Conservation (phyloP, 768 basidiomycete species). For the Suillus sp. region DNA sequence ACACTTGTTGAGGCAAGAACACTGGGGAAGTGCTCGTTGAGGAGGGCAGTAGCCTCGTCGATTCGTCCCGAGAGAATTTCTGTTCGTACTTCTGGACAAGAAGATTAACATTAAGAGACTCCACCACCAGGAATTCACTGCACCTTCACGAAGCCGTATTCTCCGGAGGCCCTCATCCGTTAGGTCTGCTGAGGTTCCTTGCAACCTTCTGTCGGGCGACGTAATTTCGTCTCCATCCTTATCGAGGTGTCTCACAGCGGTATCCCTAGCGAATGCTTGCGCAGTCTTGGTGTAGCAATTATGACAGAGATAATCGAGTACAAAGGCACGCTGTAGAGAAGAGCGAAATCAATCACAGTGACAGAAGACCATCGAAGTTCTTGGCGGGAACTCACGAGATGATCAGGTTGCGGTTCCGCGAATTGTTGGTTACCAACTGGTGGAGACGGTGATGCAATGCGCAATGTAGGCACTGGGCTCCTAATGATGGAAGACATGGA, state of each 20-base stretch:
- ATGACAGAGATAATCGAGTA: slow-evolving; percentile 78
- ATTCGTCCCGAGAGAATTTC: slow-evolving; percentile 78
- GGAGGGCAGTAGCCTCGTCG: slow-evolving; percentile 62
- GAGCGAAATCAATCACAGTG: background rate
- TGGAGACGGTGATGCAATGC: background rate
- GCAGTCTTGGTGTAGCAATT: slow-evolving; percentile 74
- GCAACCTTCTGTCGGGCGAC: slow-evolving; percentile 25
- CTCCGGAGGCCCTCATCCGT: slow-evolving; percentile 45
- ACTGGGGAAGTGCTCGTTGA: slow-evolving; percentile 74
- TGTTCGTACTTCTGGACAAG: slow-evolving; percentile 60
- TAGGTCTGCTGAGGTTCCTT: slow-evolving; percentile 26
- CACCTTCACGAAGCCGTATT: slow-evolving; percentile 59
- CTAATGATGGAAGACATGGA: slow-evolving; percentile 2
- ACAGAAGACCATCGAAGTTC: background rate
- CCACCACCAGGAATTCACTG: slow-evolving; percentile 19
- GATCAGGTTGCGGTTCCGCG: slow-evolving; percentile 42
- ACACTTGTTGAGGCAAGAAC: slow-evolving; percentile 48
- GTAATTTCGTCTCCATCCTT: slow-evolving; percentile 70
- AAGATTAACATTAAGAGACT: slow-evolving; percentile 3
- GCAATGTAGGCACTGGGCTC: background rate
- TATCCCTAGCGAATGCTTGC: slow-evolving; percentile 64
- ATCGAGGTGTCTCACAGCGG: slow-evolving; percentile 61
- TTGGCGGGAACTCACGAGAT: slow-evolving; percentile 41
- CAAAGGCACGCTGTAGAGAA: slow-evolving; percentile 55
- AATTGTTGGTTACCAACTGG: slow-evolving; percentile 25